Evolutionary conservation across 768 basidiomycete species (phyloP).

Genomic region (Boletus reticulatus): DNA sequence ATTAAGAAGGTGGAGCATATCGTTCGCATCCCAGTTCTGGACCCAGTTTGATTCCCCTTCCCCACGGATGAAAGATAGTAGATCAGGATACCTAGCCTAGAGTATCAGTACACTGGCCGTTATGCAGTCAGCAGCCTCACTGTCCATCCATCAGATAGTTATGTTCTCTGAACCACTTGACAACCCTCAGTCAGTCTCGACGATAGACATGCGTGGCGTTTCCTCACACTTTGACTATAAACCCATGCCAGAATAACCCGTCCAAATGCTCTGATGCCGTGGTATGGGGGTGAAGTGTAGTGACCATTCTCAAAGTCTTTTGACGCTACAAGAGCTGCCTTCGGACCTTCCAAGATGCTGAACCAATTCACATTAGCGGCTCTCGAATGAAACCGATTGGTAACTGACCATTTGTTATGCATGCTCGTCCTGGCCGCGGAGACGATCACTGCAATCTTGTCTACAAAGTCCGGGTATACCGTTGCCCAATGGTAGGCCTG

Average conservation of each 20-base stretch:
- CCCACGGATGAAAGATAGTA: conserved; percentile 47
- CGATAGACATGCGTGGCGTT: conserved; percentile 68
- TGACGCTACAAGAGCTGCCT: conserved; percentile 48
- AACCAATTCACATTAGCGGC: background rate
- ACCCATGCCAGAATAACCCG: conserved; percentile 52
- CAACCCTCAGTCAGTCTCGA: conserved; percentile 42
- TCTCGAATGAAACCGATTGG: background rate
- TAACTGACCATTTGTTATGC: conserved; percentile 50
- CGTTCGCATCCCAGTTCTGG: conserved; percentile 51
- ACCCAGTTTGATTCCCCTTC: conserved; percentile 48
- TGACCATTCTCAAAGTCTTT: conserved; percentile 53
- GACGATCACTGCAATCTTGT: conserved; percentile 43
- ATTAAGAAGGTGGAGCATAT: conserved; percentile 46
- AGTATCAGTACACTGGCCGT: background rate
- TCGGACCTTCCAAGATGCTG: conserved; percentile 58
- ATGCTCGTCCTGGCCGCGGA: conserved; percentile 53
- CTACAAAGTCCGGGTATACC: conserved; percentile 52
- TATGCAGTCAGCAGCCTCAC: conserved; percentile 20
- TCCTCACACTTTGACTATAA: conserved; percentile 48
- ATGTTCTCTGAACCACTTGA: conserved; percentile 53
- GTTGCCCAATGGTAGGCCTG: conserved; percentile 57
- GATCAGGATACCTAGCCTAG: conserved; percentile 40
- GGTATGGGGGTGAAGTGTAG: conserved; percentile 44
- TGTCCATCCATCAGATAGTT: conserved; percentile 39
- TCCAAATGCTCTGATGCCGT: conserved; percentile 54